Evolutionary conservation across 1,284 basidiomycete genomes (phyloP).

Genomic region (Neolentinus lepideus): DNA sequence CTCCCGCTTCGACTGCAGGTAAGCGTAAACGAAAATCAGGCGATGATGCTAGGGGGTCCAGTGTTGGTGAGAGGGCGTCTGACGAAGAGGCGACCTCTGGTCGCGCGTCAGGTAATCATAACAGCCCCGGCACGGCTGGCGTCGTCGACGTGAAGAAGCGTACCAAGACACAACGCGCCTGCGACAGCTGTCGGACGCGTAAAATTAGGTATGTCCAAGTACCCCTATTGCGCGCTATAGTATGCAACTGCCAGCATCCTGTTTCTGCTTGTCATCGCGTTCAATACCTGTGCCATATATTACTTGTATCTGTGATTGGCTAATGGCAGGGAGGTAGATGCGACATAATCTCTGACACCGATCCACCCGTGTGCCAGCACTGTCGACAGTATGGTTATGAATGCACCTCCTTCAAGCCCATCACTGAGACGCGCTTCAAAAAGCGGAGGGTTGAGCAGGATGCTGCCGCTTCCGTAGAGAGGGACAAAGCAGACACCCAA

Average conservation of each 20-base stretch:
- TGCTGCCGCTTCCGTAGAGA: slow-evolving; percentile 26
- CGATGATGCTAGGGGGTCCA: slow-evolving; percentile 22
- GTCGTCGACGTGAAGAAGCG: slow-evolving; percentile 70
- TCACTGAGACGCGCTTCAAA: slow-evolving; percentile 97
- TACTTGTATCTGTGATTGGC: slow-evolving; percentile 17
- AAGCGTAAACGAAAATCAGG: slow-evolving; percentile 62
- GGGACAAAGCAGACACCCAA: slow-evolving; percentile 33
- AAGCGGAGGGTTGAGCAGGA: slow-evolving; percentile 83
- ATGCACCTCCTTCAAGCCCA: slow-evolving; percentile 96
- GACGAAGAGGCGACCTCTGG: slow-evolving; percentile 41
- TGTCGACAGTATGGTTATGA: slow-evolving; percentile 88
- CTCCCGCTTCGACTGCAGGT: slow-evolving; percentile 20
- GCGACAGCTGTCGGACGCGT: slow-evolving; percentile 86
- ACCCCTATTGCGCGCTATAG: slow-evolving; percentile 8
- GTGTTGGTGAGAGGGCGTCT: slow-evolving; percentile 36
- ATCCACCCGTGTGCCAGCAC: slow-evolving; percentile 77
- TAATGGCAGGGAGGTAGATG: slow-evolving; percentile 41
- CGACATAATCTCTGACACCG: slow-evolving; percentile 67
- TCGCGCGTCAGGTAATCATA: slow-evolving; percentile 41
- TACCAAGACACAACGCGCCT: slow-evolving; percentile 86
- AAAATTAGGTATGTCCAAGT: slow-evolving; percentile 71
- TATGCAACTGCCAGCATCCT: slow-evolving; percentile 7
- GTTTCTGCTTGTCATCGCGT: slow-evolving; percentile 8
- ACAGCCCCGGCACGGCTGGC: slow-evolving; percentile 18
- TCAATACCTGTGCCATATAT: slow-evolving; percentile 9